These are phyloP conservation scores for Zygosaccharomyces sapae DNA, from an alignment of 1,139 yeast genomes.

Conservation along the genomic window DNA sequence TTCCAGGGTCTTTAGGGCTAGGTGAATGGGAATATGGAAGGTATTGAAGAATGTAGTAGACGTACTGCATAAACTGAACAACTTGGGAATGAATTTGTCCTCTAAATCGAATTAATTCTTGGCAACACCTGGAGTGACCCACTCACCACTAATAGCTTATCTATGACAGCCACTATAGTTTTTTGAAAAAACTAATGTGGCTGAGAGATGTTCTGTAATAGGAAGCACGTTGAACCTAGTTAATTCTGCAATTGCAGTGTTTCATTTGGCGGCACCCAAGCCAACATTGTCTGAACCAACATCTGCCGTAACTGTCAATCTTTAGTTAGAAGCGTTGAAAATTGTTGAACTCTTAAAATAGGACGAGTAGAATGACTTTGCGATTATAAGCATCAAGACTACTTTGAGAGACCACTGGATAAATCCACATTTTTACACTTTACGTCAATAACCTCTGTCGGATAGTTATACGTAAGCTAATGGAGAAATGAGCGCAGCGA, in stretches of 20 bases:
- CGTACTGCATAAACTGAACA: slow-evolving; percentile 63
- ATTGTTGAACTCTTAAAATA: slow-evolving; percentile 65
- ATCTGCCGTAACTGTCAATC: slow-evolving; percentile 73
- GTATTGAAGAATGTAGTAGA: slow-evolving; percentile 5
- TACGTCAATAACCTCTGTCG: slow-evolving; percentile 54
- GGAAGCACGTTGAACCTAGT: slow-evolving; percentile 4
- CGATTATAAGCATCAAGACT: slow-evolving; percentile 56
- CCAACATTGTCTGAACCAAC: slow-evolving; percentile 84
- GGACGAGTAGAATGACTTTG: slow-evolving; percentile 84
- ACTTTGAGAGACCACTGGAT: no score
- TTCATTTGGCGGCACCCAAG: slow-evolving; percentile 60
- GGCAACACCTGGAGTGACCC: slow-evolving; percentile 60
- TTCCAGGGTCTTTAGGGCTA: no score
- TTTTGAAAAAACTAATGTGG: slow-evolving; percentile 8
- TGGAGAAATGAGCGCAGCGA: no score
- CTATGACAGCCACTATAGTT: slow-evolving; percentile 3
- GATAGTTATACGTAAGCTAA: slow-evolving; percentile 14
- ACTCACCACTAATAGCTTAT: slow-evolving; percentile 40
- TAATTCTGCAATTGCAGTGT: slow-evolving; percentile 56
- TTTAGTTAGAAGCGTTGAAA: slow-evolving; percentile 67
- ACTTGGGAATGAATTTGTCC: slow-evolving; percentile 68
- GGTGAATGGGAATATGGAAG: no score
- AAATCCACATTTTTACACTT: slow-evolving; percentile 54
- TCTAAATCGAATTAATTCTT: slow-evolving; percentile 72
- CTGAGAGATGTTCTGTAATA: slow-evolving; percentile 28